Percentiles rank a stretch among this genome's conserved stretches.
Evolutionary conservation across 108 stramenopile genomes (phyloP).

Genomic region (Poteriospumella lacustris): DNA sequence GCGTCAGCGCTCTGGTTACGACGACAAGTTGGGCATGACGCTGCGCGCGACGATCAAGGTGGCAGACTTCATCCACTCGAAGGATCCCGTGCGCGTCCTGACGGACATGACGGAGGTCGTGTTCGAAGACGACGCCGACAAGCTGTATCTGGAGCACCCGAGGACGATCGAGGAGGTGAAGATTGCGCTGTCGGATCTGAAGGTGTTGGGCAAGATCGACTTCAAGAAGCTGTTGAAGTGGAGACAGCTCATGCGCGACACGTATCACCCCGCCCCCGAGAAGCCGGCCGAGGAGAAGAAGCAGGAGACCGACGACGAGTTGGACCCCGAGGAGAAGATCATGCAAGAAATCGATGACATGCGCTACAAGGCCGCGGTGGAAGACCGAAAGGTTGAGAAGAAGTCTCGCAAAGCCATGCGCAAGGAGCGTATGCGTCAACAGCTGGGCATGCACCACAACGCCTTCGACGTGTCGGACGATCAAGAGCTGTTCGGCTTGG

Average conservation of each 20-base stretch:
- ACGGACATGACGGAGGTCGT: constrained; percentile 73
- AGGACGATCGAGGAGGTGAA: constrained; percentile 77
- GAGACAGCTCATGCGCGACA: constrained; percentile 68
- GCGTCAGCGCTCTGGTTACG: constrained; percentile 81
- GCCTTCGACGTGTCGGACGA: constrained; percentile 31
- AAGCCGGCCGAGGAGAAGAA: constrained; percentile 25
- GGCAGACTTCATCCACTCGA: constrained; percentile 68
- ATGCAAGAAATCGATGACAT: constrained; percentile 73
- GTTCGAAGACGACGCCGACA: constrained; percentile 21
- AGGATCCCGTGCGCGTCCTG: constrained; percentile 83
- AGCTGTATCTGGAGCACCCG: constrained; percentile 66
- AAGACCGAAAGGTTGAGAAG: constrained; percentile 59
- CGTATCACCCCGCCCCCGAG: not conserved
- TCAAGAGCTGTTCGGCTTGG: not conserved
- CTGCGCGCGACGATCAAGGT: constrained; percentile 68
- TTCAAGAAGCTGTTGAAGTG: constrained; percentile 85
- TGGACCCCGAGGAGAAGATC: constrained; percentile 56
- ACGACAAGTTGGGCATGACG: constrained; percentile 70
- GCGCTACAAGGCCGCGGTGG: constrained; percentile 66
- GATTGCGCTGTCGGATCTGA: constrained; percentile 67
- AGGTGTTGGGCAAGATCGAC: constrained; percentile 90
- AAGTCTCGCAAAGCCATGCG: constrained; percentile 45
- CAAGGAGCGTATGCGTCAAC: constrained; percentile 1
- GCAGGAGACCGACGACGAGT: constrained; percentile 34
- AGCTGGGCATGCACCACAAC: not conserved